Evolutionary conservation across 106 monocot species (phyloP).

Genomic region (Xerophyta viscosa): DNA sequence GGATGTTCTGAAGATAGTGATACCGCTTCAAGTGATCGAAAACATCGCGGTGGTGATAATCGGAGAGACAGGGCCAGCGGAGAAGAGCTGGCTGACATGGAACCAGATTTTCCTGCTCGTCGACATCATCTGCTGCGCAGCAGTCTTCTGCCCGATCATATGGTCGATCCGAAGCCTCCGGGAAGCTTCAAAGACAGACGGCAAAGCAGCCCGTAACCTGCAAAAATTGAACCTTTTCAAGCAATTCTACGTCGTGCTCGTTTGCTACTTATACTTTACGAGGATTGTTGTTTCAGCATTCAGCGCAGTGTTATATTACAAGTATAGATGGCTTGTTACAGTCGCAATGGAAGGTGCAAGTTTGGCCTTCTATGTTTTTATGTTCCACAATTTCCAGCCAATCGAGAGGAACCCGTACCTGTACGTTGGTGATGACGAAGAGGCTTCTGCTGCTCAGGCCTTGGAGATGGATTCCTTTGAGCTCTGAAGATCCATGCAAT

Average conservation of each 20-base stretch:
- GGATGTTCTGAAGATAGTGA: conserved; percentile 41
- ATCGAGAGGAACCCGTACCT: conserved; percentile 43
- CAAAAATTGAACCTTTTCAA: conserved; percentile 44
- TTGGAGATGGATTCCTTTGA: conserved; percentile 21
- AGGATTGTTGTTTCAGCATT: conserved; percentile 17
- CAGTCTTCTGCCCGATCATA: conserved; percentile 44
- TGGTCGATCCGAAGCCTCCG: conserved; percentile 40
- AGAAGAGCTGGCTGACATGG: conserved; percentile 26
- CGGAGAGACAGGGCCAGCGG: conserved; percentile 26
- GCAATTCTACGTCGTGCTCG: conserved; percentile 41
- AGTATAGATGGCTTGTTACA: conserved; percentile 15
- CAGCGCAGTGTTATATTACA: conserved; percentile 10
- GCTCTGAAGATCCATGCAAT: conserved; percentile 9
- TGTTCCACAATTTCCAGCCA: conserved; percentile 34
- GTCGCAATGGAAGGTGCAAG: conserved; percentile 19
- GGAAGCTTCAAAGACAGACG: conserved; percentile 44
- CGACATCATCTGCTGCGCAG: conserved; percentile 36
- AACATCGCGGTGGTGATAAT: conserved; percentile 41
- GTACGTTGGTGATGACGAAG: conserved; percentile 33
- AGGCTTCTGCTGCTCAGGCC: conserved; percentile 16
- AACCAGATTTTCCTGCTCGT: conserved; percentile 39
- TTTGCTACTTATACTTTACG: conserved; percentile 48
- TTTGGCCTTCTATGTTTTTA: conserved; percentile 26
- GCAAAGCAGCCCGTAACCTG: conserved; percentile 48
- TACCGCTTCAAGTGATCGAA: conserved; percentile 41